These are phyloP conservation scores for Melanomma pulvis-pyrius DNA, from an alignment of 495 filamentous ascomycete genomes.

Conservation along the genomic window DNA sequence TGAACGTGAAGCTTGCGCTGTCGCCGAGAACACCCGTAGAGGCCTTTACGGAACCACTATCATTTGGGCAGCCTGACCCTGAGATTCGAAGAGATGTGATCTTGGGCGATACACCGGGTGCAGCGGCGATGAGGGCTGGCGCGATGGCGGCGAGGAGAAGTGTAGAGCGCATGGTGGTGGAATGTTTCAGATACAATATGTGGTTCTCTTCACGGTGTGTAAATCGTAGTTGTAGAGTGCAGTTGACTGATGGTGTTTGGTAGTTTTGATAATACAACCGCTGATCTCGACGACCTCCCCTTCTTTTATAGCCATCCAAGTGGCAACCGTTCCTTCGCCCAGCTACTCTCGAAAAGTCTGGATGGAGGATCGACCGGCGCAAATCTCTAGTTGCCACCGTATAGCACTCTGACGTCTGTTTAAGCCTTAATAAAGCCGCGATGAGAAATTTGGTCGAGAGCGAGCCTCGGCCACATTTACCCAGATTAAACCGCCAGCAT, in stretches of 20 bases:
- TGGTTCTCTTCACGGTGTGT: neutral
- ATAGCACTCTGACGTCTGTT: slow-evolving; percentile 26
- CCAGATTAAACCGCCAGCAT: slow-evolving; percentile 18
- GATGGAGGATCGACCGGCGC: neutral
- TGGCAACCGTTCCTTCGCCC: neutral
- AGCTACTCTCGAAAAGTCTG: neutral
- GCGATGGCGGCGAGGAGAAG: slow-evolving; percentile 9
- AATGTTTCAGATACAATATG: neutral
- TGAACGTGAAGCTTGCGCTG: slow-evolving; percentile 19
- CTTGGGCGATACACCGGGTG: neutral
- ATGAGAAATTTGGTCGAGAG: slow-evolving; percentile 10
- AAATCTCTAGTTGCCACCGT: slow-evolving; percentile 24
- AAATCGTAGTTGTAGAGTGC: neutral
- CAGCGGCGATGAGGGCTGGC: neutral
- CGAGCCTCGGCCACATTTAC: slow-evolving; percentile 10
- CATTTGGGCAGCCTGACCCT: slow-evolving; percentile 25
- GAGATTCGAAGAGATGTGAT: slow-evolving; percentile 17
- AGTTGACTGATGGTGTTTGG: neutral
- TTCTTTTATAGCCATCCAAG: slow-evolving; percentile 10
- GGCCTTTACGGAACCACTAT: slow-evolving; percentile 14
- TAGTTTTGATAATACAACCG: neutral
- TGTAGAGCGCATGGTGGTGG: slow-evolving; percentile 19
- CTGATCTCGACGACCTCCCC: neutral
- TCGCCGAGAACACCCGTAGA: slow-evolving; percentile 2
- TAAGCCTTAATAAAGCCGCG: slow-evolving; percentile 16